Conservation (phyloP, 108 stramenopile species). For the Aurantiochytrium sp. region DNA sequence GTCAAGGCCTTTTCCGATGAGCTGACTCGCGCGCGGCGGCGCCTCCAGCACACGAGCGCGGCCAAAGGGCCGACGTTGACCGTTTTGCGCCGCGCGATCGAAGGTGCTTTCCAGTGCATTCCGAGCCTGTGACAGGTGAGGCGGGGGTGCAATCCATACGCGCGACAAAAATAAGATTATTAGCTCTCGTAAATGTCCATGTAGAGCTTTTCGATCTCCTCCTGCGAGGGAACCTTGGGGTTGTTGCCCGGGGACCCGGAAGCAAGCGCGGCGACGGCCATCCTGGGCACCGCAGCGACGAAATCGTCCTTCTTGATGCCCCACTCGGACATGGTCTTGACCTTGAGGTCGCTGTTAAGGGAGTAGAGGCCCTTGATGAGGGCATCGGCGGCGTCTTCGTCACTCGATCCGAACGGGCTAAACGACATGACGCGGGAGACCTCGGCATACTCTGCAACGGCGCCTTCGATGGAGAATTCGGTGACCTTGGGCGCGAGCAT, state of each 20-base stretch:
- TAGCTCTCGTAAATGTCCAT: neutral
- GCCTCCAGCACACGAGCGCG: neutral
- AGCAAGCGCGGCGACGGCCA: neutral
- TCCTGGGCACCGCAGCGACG: neutral
- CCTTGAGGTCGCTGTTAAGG: constrained; percentile 2
- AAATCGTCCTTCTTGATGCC: neutral
- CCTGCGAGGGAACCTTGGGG: neutral
- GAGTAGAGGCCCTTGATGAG: neutral
- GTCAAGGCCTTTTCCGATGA: neutral
- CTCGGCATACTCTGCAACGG: neutral
- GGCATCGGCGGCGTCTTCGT: neutral
- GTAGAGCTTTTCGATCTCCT: neutral
- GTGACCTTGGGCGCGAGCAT: constrained; percentile 22
- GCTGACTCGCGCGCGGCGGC: neutral
- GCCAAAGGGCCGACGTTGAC: neutral
- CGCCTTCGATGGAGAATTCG: neutral
- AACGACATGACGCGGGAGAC: neutral
- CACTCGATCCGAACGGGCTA: neutral
- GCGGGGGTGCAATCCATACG: too few relatives aligned
- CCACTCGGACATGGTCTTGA: constrained; percentile 18
- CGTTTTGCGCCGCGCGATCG: neutral
- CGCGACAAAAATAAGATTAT: neutral
- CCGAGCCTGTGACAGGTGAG: neutral
- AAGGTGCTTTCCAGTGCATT: neutral
- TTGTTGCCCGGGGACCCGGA: neutral